phyloP scores from a whole-genome alignment of 306 rosid genomes.

The Castanea sativa region DNA sequence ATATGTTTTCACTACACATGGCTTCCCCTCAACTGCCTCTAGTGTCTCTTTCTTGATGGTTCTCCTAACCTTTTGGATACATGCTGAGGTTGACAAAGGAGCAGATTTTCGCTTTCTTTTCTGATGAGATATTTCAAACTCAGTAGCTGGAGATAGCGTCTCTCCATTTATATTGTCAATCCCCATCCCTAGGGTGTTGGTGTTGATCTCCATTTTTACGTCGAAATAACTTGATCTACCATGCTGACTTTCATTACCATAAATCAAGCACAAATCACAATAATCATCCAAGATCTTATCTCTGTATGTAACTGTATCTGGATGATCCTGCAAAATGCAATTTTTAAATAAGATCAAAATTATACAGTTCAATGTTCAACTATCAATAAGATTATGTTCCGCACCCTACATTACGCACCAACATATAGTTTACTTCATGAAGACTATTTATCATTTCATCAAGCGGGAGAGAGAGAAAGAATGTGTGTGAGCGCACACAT shows the following conservation, averaged over 20 bases:
- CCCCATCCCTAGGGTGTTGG: conserved; percentile 7
- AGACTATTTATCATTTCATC: too few relatives aligned
- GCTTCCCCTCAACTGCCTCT: conserved; percentile 1
- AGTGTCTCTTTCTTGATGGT: conserved; percentile 17
- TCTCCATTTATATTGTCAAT: conserved; percentile 3
- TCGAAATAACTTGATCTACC: conserved; percentile 5
- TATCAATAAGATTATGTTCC: not conserved
- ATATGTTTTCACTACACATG: not conserved
- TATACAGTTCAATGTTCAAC: not conserved
- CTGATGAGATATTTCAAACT: conserved; percentile 12
- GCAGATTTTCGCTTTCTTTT: conserved; percentile 32
- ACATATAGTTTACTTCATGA: too few relatives aligned
- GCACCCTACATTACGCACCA: too few relatives aligned
- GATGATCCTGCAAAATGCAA: conserved; percentile 39
- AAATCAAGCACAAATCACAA: conserved; percentile 31
- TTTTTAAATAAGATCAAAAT: not conserved
- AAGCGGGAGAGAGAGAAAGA: too few relatives aligned
- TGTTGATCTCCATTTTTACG: conserved; percentile 14
- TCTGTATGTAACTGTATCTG: conserved; percentile 16
- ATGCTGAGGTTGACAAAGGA: conserved; percentile 19
- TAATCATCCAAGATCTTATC: conserved; percentile 28
- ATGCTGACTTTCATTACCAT: conserved; percentile 16
- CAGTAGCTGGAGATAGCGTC: conserved; percentile 17
- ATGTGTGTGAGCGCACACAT: not conserved
- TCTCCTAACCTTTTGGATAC: conserved; percentile 26